A percentile compares a stretch with the other conserved stretches of the same genome.
Evolutionary conservation across 2,329 filamentous ascomycete species (phyloP).

Genomic region (Sarocladium brachiariae): DNA sequence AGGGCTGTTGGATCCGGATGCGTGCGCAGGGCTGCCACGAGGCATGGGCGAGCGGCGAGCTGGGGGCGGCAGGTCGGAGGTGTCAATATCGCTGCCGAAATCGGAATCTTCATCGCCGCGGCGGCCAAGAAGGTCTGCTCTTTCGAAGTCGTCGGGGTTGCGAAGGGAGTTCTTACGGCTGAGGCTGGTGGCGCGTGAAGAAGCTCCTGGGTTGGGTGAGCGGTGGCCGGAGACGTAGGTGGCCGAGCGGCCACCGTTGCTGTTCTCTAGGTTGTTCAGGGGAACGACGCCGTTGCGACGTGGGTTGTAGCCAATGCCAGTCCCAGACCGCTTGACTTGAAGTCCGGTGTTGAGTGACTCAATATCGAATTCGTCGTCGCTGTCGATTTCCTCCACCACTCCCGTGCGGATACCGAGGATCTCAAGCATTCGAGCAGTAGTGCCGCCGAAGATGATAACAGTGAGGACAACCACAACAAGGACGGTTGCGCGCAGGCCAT

Average conservation of each 20-base stretch:
- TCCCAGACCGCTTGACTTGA: constrained; percentile 74
- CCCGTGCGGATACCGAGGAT: constrained; percentile 95
- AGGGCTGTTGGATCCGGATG: constrained; percentile 17
- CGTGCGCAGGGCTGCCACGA: constrained; percentile 18
- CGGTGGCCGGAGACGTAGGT: constrained; percentile 49
- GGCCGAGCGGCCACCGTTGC: constrained; percentile 22
- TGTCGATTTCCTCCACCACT: constrained; percentile 94
- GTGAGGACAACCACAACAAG: constrained; percentile 94
- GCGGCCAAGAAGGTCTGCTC: constrained; percentile 48
- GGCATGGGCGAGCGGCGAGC: constrained; percentile 38
- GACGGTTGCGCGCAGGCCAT: constrained; percentile 86
- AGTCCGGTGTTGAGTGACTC: constrained; percentile 65
- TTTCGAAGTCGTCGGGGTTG: constrained; percentile 42
- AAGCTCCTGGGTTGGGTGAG: constrained; percentile 33
- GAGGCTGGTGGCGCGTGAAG: constrained; percentile 36
- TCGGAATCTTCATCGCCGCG: constrained; percentile 46
- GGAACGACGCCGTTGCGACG: constrained; percentile 56
- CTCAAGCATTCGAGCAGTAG: constrained; percentile 94
- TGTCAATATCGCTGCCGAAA: constrained; percentile 58
- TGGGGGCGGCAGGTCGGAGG: constrained; percentile 58
- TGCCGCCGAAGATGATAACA: constrained; percentile 97
- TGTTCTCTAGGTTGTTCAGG: constrained; percentile 43
- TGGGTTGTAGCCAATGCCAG: constrained; percentile 70
- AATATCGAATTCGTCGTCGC: constrained; percentile 97
- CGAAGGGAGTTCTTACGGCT: constrained; percentile 45